Conservation (phyloP, 768 basidiomycete genomes). For the Boletus rufocinnamomeus region DNA sequence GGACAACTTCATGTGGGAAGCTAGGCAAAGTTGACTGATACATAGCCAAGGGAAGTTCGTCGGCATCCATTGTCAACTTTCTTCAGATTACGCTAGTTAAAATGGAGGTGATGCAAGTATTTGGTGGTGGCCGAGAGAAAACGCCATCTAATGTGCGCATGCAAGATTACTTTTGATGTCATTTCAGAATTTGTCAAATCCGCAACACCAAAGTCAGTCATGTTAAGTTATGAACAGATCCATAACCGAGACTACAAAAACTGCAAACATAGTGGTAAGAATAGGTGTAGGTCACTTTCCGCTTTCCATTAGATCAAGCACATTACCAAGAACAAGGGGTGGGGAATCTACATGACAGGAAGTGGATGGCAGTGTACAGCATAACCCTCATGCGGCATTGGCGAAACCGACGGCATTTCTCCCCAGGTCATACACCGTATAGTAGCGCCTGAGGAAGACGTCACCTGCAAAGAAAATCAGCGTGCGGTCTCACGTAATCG, state of each 20-base stretch:
- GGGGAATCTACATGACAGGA: constrained; percentile 3
- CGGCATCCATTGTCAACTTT: constrained; percentile 17
- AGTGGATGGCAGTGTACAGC: background rate
- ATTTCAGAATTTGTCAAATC: constrained; percentile 1
- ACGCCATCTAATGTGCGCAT: background rate
- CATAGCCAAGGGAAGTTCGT: constrained; percentile 2
- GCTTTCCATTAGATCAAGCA: constrained; percentile 19
- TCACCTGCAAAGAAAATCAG: constrained; percentile 52
- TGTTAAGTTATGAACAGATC: background rate
- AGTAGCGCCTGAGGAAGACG: constrained; percentile 89
- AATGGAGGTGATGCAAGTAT: background rate
- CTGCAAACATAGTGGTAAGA: background rate
- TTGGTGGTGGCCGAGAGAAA: background rate
- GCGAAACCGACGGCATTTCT: constrained; percentile 86
- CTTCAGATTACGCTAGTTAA: background rate
- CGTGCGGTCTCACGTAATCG: background rate
- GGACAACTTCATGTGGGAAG: constrained; percentile 7
- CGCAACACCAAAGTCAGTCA: background rate
- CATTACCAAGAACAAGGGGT: background rate
- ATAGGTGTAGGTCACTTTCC: background rate
- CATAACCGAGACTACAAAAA: constrained; percentile 1
- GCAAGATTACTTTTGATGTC: background rate
- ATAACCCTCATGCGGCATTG: constrained; percentile 32
- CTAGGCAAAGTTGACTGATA: constrained; percentile 6
- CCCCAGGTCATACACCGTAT: constrained; percentile 85